Percentiles rank a stretch among this genome's conserved stretches.
Evolutionary conservation across 2,329 filamentous ascomycete genomes (phyloP).

Genomic region (Lasiodiplodia gonubiensis): DNA sequence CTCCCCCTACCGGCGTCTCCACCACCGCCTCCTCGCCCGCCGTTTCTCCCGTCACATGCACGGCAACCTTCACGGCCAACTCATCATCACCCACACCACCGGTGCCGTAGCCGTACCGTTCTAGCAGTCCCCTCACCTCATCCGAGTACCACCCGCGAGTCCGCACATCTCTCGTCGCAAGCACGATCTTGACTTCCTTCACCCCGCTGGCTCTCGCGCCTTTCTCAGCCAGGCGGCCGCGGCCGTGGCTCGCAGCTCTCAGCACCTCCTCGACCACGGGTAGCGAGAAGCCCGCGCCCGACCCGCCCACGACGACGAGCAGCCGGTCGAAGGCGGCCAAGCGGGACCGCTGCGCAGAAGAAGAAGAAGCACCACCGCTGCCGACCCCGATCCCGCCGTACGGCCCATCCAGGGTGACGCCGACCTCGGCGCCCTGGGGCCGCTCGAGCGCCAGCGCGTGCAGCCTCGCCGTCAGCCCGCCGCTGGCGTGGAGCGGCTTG

Average conservation of each 20-base stretch:
- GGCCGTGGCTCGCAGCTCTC: constrained; percentile 23
- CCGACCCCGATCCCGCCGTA: constrained; percentile 58
- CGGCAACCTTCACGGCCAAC: neutral
- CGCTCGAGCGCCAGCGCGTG: constrained; percentile 46
- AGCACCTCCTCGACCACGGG: constrained; percentile 54
- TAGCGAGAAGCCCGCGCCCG: constrained; percentile 61
- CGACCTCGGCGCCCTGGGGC: constrained; percentile 50
- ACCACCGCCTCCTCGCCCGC: neutral
- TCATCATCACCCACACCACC: neutral
- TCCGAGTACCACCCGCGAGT: constrained; percentile 21
- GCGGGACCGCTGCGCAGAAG: neutral
- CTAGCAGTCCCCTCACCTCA: constrained; percentile 22
- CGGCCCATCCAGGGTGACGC: constrained; percentile 60
- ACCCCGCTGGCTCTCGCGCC: neutral
- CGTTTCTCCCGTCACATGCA: constrained; percentile 21
- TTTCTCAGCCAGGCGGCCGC: neutral
- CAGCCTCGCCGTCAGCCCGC: constrained; percentile 58
- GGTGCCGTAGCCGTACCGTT: constrained; percentile 6
- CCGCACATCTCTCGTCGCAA: constrained; percentile 24
- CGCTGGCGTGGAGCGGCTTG: constrained; percentile 43
- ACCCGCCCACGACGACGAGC: constrained; percentile 61
- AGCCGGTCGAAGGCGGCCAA: constrained; percentile 49
- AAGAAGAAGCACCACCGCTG: constrained; percentile 7
- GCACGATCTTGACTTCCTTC: constrained; percentile 5
- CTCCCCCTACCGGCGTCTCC: neutral